Conservation (phyloP, 352 stramenopile genomes). For the Phytophthora boehmeriae region DNA sequence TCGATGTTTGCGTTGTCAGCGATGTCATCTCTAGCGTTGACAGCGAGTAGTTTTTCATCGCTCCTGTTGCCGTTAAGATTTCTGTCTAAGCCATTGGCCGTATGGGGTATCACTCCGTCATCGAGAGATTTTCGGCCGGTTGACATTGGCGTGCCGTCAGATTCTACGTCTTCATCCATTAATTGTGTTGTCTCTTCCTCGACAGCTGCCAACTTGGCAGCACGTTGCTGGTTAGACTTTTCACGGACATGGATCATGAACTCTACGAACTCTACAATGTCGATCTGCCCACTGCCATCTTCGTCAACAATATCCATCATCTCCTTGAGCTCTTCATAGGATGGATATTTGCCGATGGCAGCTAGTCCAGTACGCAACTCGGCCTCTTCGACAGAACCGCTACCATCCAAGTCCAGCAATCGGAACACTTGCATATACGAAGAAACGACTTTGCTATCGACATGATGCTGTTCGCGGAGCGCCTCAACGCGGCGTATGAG, state of each 20-base stretch:
- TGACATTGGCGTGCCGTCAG: background rate
- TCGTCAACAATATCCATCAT: slow-evolving; percentile 90
- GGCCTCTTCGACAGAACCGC: slow-evolving; percentile 85
- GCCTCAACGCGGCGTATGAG: slow-evolving; percentile 65
- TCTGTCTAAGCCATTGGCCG: background rate
- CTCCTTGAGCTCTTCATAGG: slow-evolving; percentile 80
- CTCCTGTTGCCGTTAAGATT: slow-evolving; percentile 1
- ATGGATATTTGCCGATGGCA: slow-evolving; percentile 82
- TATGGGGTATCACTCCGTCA: background rate
- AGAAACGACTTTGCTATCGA: slow-evolving; percentile 50
- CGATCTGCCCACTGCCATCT: slow-evolving; percentile 85
- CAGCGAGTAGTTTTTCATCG: slow-evolving; percentile 10
- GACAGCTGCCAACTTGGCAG: slow-evolving; percentile 23
- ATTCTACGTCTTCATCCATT: background rate
- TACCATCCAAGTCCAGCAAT: slow-evolving; percentile 83
- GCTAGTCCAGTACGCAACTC: slow-evolving; percentile 82
- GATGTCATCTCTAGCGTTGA: slow-evolving; percentile 2
- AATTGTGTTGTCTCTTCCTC: slow-evolving; percentile 10
- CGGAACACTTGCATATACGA: slow-evolving; percentile 88
- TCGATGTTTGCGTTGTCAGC: slow-evolving; percentile 1
- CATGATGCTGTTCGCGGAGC: slow-evolving; percentile 54
- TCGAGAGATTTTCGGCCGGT: background rate
- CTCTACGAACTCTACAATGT: slow-evolving; percentile 88
- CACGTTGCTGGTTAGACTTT: slow-evolving; percentile 64
- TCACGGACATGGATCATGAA: slow-evolving; percentile 86